phyloP scores from a whole-genome alignment of 305 asterid genomes.

The Fraxinus angustifolia region DNA sequence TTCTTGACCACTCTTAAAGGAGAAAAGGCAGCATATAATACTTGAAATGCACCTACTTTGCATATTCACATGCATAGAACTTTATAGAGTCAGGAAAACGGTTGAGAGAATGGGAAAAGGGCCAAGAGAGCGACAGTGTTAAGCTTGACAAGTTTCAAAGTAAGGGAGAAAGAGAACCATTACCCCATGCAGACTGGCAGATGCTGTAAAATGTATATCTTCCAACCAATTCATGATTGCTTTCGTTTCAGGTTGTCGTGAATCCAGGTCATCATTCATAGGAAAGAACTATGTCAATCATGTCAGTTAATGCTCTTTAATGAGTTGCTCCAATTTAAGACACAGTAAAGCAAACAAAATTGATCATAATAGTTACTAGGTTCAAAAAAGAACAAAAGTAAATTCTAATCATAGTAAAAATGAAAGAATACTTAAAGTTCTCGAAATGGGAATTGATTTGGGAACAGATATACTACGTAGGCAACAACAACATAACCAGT shows the following conservation, averaged over 20 bases:
- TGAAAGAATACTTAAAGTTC: not conserved
- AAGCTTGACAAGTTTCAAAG: constrained; percentile 17
- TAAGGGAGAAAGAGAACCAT: constrained; percentile 22
- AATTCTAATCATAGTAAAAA: not conserved
- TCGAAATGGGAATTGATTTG: not conserved
- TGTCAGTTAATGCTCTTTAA: constrained; percentile 47
- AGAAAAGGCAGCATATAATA: not conserved
- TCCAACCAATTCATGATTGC: constrained; percentile 84
- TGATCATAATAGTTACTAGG: not conserved
- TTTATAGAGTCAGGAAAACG: not conserved
- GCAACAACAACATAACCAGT: not conserved
- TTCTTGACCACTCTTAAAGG: not conserved
- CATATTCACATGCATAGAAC: not conserved
- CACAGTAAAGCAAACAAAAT: constrained; percentile 1
- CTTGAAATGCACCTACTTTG: not conserved
- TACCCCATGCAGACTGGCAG: constrained; percentile 98
- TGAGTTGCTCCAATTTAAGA: constrained; percentile 23
- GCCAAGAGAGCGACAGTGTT: not conserved
- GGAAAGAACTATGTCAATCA: constrained; percentile 85
- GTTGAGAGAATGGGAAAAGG: not conserved
- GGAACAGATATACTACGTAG: not conserved
- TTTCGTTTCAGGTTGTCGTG: constrained; percentile 92
- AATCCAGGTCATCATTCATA: constrained; percentile 73
- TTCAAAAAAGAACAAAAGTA: not conserved
- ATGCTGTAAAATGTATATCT: constrained; percentile 73